These are phyloP conservation scores for Sporisorium graminicola DNA, from an alignment of 1,284 basidiomycete species.

Conservation along the genomic window DNA sequence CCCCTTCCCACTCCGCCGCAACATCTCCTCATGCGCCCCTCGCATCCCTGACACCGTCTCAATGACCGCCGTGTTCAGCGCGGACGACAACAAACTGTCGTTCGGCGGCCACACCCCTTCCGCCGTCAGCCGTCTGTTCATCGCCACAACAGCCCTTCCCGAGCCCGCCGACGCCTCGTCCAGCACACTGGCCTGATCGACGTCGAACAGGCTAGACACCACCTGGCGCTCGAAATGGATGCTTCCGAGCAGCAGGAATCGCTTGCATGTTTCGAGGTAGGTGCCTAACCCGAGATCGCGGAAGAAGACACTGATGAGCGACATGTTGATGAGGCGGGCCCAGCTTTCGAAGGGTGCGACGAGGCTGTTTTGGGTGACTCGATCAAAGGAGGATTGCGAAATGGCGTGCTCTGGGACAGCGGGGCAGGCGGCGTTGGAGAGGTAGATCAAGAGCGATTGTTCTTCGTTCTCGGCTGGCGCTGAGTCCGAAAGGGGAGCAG, in stretches of 20 bases:
- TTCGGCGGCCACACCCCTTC: conserved; percentile 55
- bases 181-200: conserved; percentile 23
- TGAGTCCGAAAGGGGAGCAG: background rate
- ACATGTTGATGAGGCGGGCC: conserved; percentile 57
- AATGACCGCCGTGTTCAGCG: conserved; percentile 55
- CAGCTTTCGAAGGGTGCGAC: conserved; percentile 51
- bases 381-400: conserved; percentile 29
- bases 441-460: conserved; percentile 25
- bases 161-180: conserved; percentile 5
- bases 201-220: conserved; percentile 48
- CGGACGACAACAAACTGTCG: conserved; percentile 41
- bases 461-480: background rate
- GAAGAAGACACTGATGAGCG: conserved; percentile 62
- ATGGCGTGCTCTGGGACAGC: conserved; percentile 10
- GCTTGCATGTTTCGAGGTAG: conserved; percentile 60
- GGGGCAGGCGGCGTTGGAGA: conserved; percentile 30
- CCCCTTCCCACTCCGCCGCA: conserved; percentile 7
- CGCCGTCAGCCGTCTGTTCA: conserved; percentile 29
- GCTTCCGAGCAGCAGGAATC: conserved; percentile 55
- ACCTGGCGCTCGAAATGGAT: conserved; percentile 42
- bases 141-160: conserved; percentile 26
- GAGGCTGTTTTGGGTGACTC: conserved; percentile 27
- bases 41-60: conserved; percentile 55
- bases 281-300: conserved; percentile 52
- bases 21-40: conserved; percentile 24